Conservation (phyloP, 1,139 yeast species). For the Kurtzmaniella natalensis region DNA sequence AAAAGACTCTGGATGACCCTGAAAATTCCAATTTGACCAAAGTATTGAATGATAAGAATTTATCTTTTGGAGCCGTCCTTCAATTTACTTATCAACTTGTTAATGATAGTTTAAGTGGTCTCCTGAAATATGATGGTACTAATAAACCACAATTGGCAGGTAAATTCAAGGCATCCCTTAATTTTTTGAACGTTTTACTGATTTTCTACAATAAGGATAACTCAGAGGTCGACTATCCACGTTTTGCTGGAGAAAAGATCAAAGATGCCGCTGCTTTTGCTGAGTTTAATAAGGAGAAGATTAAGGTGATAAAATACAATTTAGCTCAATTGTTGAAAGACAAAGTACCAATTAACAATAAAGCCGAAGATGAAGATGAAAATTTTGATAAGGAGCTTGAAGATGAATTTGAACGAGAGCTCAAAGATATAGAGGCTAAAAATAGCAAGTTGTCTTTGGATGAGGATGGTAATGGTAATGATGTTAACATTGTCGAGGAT, state of each 20-base stretch:
- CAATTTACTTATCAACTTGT: constrained; percentile 61
- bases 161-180: constrained; percentile 35
- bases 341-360: constrained; percentile 24
- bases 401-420: constrained; percentile 24
- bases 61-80: constrained; percentile 55
- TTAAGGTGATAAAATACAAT: constrained; percentile 36
- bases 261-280: constrained; percentile 22
- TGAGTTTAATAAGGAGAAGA: constrained; percentile 28
- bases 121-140: constrained; percentile 22
- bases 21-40: constrained; percentile 32
- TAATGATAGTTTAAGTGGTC: constrained; percentile 37
- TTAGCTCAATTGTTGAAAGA: constrained; percentile 38
- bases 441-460: constrained; percentile 1
- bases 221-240: constrained; percentile 26
- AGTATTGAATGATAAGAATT: constrained; percentile 52
- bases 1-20: constrained; percentile 29
- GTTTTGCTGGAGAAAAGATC: constrained; percentile 32
- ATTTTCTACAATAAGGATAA: constrained; percentile 25
- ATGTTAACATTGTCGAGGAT: constrained; percentile 13
- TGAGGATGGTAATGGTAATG: constrained; percentile 24
- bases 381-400: constrained; percentile 24
- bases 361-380: too few relatives aligned
- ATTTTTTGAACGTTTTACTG: constrained; percentile 28
- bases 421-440: constrained; percentile 9
- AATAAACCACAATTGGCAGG: constrained; percentile 23